phyloP scores from a whole-genome alignment of 208 protist genomes.

The Leishmania martiniquensis region DNA sequence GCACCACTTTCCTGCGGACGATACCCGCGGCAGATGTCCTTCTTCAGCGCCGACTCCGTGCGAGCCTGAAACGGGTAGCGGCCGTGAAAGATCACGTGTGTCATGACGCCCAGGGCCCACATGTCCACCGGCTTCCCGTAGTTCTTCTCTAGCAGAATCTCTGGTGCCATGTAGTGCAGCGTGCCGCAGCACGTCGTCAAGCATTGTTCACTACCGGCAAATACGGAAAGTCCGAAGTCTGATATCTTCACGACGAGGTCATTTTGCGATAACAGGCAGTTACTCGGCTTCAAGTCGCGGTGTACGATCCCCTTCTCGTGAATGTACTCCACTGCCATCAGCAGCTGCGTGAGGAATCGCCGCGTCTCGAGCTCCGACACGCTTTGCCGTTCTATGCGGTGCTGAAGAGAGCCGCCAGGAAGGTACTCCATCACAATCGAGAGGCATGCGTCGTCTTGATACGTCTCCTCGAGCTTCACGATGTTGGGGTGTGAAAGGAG shows the following conservation, averaged over 20 bases:
- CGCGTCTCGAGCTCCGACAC: conserved; percentile 55
- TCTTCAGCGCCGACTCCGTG: conserved; percentile 37
- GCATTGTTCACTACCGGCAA: conserved; percentile 80
- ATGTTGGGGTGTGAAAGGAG: conserved; percentile 92
- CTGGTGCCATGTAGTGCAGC: conserved; percentile 89
- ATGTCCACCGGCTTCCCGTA: conserved; percentile 93
- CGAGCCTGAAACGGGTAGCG: conserved; percentile 79
- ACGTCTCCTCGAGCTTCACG: conserved; percentile 89
- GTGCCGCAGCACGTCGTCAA: conserved; percentile 89
- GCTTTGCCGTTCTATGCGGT: conserved; percentile 28
- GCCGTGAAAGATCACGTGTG: conserved; percentile 83
- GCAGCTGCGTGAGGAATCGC: conserved; percentile 77
- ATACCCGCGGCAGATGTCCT: conserved; percentile 52
- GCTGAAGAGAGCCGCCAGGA: conserved; percentile 73
- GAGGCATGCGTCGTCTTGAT: conserved; percentile 67
- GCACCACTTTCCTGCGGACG: background rate
- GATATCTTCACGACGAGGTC: conserved; percentile 86
- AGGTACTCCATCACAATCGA: conserved; percentile 95
- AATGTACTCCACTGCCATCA: conserved; percentile 91
- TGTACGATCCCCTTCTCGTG: conserved; percentile 92
- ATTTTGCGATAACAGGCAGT: conserved; percentile 80
- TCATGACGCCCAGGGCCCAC: conserved; percentile 92
- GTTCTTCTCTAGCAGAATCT: conserved; percentile 82
- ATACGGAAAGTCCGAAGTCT: conserved; percentile 91
- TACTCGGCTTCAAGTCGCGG: conserved; percentile 93